Evolutionary conservation across 768 basidiomycete genomes (phyloP).

Genomic region (Xerocomus potaroensis): DNA sequence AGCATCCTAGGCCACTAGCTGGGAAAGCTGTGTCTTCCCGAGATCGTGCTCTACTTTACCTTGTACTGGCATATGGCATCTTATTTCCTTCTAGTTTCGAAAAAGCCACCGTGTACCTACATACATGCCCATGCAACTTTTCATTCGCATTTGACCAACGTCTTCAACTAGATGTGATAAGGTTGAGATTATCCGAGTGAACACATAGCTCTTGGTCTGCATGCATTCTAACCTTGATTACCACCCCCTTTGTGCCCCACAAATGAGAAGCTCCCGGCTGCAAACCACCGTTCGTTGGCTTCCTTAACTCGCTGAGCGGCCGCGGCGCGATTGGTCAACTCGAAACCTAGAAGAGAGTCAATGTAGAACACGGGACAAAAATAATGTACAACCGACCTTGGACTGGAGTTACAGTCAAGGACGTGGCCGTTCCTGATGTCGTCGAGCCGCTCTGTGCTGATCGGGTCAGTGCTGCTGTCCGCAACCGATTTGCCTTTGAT

Average conservation of each 20-base stretch:
- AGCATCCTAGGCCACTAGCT: conserved; percentile 8
- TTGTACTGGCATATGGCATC: conserved; percentile 8
- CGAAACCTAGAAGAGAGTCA: conserved; percentile 55
- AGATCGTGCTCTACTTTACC: neutral
- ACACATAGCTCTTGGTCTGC: neutral
- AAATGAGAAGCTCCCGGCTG: conserved; percentile 78
- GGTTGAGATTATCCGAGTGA: neutral
- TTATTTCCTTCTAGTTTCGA: conserved; percentile 17
- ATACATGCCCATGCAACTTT: conserved; percentile 6
- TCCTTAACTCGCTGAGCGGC: conserved; percentile 86
- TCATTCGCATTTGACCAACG: conserved; percentile 3
- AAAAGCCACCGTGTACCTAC: conserved; percentile 12
- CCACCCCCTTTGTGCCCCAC: conserved; percentile 51
- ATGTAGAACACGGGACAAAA: neutral
- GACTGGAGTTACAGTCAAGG: conserved; percentile 90
- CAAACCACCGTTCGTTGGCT: conserved; percentile 97
- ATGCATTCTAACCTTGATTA: conserved; percentile 18
- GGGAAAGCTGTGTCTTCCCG: neutral
- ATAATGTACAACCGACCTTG: conserved; percentile 56
- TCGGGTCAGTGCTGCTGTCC: conserved; percentile 78
- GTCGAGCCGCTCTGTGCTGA: conserved; percentile 55
- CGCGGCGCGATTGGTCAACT: conserved; percentile 88
- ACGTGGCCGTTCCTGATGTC: conserved; percentile 83
- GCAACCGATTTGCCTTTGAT: conserved; percentile 89
- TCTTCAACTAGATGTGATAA: neutral